Base-by-base conservation (phyloP, 805 yeast species). In the Wickerhamomyces chambardii region DNA sequence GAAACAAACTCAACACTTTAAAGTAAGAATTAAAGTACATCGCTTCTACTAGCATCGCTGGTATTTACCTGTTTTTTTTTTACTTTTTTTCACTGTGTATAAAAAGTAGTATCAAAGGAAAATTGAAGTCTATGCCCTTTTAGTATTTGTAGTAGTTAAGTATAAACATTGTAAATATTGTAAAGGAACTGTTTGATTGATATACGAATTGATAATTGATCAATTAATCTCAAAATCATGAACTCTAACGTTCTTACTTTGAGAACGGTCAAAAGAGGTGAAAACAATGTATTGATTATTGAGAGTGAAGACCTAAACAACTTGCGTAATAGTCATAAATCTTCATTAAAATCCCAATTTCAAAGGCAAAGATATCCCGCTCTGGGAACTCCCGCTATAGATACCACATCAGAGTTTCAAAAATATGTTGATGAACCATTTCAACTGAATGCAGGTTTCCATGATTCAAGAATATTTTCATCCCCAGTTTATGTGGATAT, bases 401-500 rank as follows among this genome's bases (percentile, higher is more conserved):
- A 17, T 18, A 29, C 16, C 27, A 39, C 32, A 24, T 34, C 27
- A 5, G 27, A 24, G 12, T 24, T 24, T 14, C 27, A 24, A 11
- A 24, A 24, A 24, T 14, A 24, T 24, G 27, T 24, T 9, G 47
- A 42, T 27, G 49, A 43, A 30, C 51, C 54, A 0, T 38, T 45
- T 1, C 30, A 21, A 6, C 36, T 51, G 15, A 37, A 36, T 0
- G 45, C 51, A 0, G 41, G 51, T 1, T 61, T 84, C 45, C 97
- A 89, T 50, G 95, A 87, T 42, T 45, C 71, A 4, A 58, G 84
- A 17, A 63, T 70, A 1, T 73, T 78, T 2, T 30, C 61, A 2
- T 78, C 76, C 27, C 74, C 73, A 27, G 83, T 87, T 3, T 53
- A 81, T 31, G 48, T 87, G 2, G 89, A 85, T 48, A 56, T 77